Evolutionary conservation across 768 basidiomycete genomes (phyloP).

Genomic region (Trametes cinnabarina): DNA sequence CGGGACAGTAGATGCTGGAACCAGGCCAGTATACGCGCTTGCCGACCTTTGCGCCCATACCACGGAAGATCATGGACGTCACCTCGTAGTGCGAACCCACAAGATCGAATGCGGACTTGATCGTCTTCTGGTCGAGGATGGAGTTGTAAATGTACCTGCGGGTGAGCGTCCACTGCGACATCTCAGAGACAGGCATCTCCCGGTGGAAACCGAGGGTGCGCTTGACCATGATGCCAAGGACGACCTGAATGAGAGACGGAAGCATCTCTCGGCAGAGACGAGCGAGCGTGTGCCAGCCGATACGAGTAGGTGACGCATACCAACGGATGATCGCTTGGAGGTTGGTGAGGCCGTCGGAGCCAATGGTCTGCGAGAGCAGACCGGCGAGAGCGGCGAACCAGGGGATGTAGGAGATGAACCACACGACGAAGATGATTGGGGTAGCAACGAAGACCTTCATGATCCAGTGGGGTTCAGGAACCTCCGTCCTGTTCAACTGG

Average conservation of each 20-base stretch:
- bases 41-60: slow-evolving; percentile 52
- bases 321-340: slow-evolving; percentile 43
- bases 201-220: slow-evolving; percentile 40
- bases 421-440: slow-evolving; percentile 39
- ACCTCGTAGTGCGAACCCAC: slow-evolving; percentile 46
- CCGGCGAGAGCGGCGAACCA: slow-evolving; percentile 42
- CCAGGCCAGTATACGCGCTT: slow-evolving; percentile 49
- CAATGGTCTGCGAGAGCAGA: slow-evolving; percentile 37
- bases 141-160: slow-evolving; percentile 40
- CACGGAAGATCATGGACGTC: slow-evolving; percentile 44
- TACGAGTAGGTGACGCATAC: slow-evolving; percentile 41
- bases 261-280: slow-evolving; percentile 38
- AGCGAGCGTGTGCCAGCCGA: slow-evolving; percentile 40
- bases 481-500: slow-evolving; percentile 40
- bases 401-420: slow-evolving; percentile 39
- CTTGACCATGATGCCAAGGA: slow-evolving; percentile 41
- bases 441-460: slow-evolving; percentile 39
- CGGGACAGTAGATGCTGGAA: slow-evolving; percentile 43
- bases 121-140: slow-evolving; percentile 36
- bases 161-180: slow-evolving; percentile 33
- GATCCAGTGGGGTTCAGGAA: slow-evolving; percentile 31
- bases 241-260: slow-evolving; percentile 39
- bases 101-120: slow-evolving; percentile 41
- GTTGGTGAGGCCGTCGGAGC: slow-evolving; percentile 32
- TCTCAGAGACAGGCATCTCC: slow-evolving; percentile 26